These are phyloP conservation scores for Ulota crispa DNA, from an alignment of 225 moss, liverwort and hornwort species.

Conservation along the genomic window DNA sequence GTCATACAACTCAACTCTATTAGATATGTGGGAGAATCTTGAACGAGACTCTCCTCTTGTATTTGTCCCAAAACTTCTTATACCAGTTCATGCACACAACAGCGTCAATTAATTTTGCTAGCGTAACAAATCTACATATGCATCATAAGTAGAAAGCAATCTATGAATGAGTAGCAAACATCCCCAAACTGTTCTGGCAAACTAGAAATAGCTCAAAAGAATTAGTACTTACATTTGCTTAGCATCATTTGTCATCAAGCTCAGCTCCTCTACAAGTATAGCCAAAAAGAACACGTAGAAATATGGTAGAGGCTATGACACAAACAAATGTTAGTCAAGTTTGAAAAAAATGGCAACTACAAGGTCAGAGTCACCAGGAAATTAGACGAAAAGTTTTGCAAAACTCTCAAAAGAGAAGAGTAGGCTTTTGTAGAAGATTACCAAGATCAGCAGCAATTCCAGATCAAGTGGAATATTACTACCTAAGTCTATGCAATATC, in stretches of 20 bases:
- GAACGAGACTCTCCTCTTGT: too few species aligned
- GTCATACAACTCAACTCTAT: conserved; percentile 28
- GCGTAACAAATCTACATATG: not conserved
- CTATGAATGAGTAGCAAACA: not conserved
- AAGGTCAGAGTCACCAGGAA: conserved; percentile 12
- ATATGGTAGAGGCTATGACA: conserved; percentile 77
- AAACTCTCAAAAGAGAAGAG: not conserved
- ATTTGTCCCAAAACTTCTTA: conserved; percentile 87
- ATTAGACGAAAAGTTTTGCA: conserved; percentile 1
- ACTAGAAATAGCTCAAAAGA: not conserved
- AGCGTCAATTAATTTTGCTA: not conserved
- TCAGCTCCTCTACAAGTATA: conserved; percentile 82
- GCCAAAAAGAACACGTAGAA: conserved; percentile 71
- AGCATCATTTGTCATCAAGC: conserved; percentile 88
- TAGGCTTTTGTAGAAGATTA: conserved; percentile 18
- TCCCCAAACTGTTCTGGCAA: not conserved
- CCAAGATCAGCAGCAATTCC: conserved; percentile 96
- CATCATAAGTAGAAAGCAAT: not conserved
- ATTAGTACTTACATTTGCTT: conserved; percentile 61
- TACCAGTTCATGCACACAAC: conserved; percentile 49
- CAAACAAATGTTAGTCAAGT: conserved; percentile 8
- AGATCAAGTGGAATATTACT: too few species aligned
- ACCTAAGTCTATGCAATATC: not conserved
- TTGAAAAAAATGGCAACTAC: not conserved
- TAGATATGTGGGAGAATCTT: conserved; percentile 80